Evolutionary conservation across 805 yeast species (phyloP), one percentile per base, ranked within the genome.

Genomic region (Kluyveromyces starmeri): DNA sequence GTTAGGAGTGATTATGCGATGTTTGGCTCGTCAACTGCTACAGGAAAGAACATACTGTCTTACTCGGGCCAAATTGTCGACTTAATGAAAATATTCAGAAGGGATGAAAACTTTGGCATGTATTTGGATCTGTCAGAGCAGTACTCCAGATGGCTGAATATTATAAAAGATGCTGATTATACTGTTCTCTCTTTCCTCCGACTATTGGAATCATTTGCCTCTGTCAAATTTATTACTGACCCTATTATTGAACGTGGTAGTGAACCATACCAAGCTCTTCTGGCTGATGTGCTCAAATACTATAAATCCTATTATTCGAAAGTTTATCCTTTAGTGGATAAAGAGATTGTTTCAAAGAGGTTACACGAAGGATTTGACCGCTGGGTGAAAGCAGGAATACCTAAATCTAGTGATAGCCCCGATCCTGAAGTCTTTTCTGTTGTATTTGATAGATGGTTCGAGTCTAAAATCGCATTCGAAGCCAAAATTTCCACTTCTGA

Each of bases 401-500:
- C 28, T 7, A 34, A 38, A 3, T 50, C 39, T 4, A 17, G 8
- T n/a, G 9, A 13, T 15, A 20, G 15, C 7, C 33, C 46, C n/a
- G 40, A 44, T 2, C 56, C 49, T 2, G 38, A 48, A 4, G 39
- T 71, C 1, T 80, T 55, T 44, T 89, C 96, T 51, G 42, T 55
- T 4, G 67, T 70, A 0, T 89, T 96, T 51, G 65, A 70, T 19
- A 80, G 73, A 48, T 37, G 47, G 13, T 86, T 83, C 51, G 61
- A 81, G 10, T 78, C 79, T 34, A 61, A 61, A 18, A 59, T 85
- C 0, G 92, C 83, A 0, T 86, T 65, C 50, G 57, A 68, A 4
- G 76, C 71, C 3, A 96, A 89, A 63, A 55, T 84, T 17, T 40
- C 47, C 1, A 94, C 95, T 1, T 83, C 81, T 51, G 78, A 78